Evolutionary conservation across 2,329 filamentous ascomycete genomes (phyloP).

Genomic region (Akanthomyces muscarius): DNA sequence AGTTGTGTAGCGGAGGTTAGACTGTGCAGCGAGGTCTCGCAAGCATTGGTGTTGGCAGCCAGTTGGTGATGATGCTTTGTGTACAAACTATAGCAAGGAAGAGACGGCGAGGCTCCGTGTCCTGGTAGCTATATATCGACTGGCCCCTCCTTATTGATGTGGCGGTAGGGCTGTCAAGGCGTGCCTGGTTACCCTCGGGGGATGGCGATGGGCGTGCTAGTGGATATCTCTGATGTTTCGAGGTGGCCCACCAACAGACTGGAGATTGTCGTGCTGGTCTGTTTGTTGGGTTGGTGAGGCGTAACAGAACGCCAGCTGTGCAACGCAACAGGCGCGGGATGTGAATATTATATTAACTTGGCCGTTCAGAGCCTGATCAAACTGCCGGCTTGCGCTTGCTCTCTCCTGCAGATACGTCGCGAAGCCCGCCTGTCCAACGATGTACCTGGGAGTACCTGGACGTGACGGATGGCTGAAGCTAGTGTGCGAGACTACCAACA

Average conservation of each 20-base stretch:
- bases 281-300: background rate
- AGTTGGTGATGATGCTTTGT: background rate
- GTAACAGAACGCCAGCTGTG: background rate
- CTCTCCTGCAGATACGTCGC: background rate
- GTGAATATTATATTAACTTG: background rate
- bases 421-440: background rate
- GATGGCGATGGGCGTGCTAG: background rate
- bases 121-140: background rate
- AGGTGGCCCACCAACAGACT: background rate
- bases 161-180: background rate
- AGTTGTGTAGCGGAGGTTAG: background rate
- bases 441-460: slow-evolving; percentile 1
- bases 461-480: background rate
- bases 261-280: background rate
- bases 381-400: background rate
- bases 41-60: background rate
- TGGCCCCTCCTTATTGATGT: background rate
- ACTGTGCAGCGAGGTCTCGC: background rate
- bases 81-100: background rate
- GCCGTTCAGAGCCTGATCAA: background rate
- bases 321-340: background rate
- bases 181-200: background rate
- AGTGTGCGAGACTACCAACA: background rate
- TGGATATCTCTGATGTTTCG: background rate
- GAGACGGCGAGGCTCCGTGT: background rate